Percentiles rank a stretch among this genome's conserved stretches.
These are phyloP conservation scores for Phaeosphaeriaceae sp. DNA, from an alignment of 2,329 filamentous ascomycete species.

Conservation along the genomic window DNA sequence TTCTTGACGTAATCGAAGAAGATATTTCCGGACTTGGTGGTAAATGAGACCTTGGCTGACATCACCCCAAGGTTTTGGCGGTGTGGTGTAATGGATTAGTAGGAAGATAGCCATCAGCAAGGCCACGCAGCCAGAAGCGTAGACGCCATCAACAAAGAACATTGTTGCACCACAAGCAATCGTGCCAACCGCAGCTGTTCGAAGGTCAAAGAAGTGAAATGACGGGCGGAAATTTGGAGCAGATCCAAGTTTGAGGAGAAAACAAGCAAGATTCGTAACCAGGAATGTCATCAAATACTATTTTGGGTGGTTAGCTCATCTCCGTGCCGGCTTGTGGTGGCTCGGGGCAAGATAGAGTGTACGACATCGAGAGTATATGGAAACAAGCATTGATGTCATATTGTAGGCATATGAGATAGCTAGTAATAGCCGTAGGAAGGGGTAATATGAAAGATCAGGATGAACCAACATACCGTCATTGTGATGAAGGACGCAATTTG, in stretches of 20 bases:
- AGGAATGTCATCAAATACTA: conserved; percentile 87
- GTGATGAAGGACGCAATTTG: conserved; percentile 89
- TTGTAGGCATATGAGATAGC: not conserved
- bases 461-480: conserved; percentile 64
- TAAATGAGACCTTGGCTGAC: conserved; percentile 90
- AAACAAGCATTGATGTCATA: not conserved
- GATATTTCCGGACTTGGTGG: conserved; percentile 84
- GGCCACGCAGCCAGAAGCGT: conserved; percentile 76
- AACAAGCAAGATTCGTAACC: conserved; percentile 86
- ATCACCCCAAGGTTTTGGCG: conserved; percentile 88
- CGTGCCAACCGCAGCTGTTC: conserved; percentile 77
- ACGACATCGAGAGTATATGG: conserved; percentile 1
- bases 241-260: conserved; percentile 83
- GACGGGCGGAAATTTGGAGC: conserved; percentile 88
- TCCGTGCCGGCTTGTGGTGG: too few species aligned
- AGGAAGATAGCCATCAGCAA: conserved; percentile 79
- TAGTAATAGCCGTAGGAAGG: not conserved
- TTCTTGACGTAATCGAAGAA: conserved; percentile 81
- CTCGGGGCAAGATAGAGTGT: too few species aligned
- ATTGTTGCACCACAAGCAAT: conserved; percentile 80
- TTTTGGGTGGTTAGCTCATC: too few species aligned
- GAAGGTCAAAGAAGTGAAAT: conserved; percentile 88
- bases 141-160: conserved; percentile 88
- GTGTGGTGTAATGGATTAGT: conserved; percentile 83
- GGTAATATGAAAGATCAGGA: not conserved